Conservation (phyloP, 1,139 yeast species). For the Hansenula lynferdii region DNA sequence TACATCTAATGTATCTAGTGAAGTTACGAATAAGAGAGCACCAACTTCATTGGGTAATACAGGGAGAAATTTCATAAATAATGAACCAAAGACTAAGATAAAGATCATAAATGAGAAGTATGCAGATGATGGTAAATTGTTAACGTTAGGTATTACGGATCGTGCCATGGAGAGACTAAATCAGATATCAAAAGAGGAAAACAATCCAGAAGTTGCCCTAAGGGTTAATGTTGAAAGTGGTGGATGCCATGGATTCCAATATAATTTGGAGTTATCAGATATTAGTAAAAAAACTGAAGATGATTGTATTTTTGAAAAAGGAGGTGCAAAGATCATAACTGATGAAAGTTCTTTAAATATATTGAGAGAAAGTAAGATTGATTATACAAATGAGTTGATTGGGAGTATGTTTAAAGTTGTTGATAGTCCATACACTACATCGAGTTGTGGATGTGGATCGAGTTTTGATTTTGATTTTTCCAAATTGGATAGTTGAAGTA, state of each 20-base stretch:
- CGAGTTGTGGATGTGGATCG: constrained; percentile 96
- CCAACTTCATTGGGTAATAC: constrained; percentile 7
- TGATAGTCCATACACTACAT: constrained; percentile 85
- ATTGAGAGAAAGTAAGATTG: constrained; percentile 80
- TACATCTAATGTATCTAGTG: constrained; percentile 1
- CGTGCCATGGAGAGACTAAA: constrained; percentile 52
- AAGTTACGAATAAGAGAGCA: background rate
- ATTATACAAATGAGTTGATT: constrained; percentile 87
- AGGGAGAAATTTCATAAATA: constrained; percentile 1
- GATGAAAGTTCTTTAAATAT: constrained; percentile 81
- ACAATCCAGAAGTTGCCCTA: constrained; percentile 57
- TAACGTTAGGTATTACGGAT: constrained; percentile 35
- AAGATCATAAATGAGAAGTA: constrained; percentile 20
- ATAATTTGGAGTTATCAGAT: constrained; percentile 53
- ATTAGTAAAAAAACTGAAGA: constrained; percentile 33
- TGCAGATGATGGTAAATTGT: constrained; percentile 20
- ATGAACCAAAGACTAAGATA: constrained; percentile 2
- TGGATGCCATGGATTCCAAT: constrained; percentile 98
- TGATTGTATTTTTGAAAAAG: constrained; percentile 56
- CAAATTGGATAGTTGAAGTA: constrained; percentile 6
- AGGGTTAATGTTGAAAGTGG: constrained; percentile 90
- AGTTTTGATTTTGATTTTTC: constrained; percentile 67
- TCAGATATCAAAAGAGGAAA: constrained; percentile 50
- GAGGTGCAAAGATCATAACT: constrained; percentile 65
- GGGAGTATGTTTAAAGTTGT: constrained; percentile 92